A percentile compares a stretch with the other conserved stretches of the same genome.
Conservation (phyloP, 148 eudicot species). For the Heliamphora exappendiculata region DNA sequence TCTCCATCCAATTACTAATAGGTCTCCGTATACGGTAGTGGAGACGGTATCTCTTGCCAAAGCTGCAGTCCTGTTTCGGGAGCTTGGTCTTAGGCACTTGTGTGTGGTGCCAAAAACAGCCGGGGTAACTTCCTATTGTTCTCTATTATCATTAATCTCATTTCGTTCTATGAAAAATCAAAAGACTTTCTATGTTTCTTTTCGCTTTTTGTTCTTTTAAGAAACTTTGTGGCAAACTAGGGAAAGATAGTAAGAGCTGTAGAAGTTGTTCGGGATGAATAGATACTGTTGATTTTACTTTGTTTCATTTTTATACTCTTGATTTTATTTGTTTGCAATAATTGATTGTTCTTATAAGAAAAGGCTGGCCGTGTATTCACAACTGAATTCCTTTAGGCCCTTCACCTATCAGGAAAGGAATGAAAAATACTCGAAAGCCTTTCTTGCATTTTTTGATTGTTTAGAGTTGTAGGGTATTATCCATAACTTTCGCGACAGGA, state of each 20-base stretch:
- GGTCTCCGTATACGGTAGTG: constrained; percentile 68
- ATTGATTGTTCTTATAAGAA: neutral
- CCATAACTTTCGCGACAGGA: too few species aligned
- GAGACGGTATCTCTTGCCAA: constrained; percentile 82
- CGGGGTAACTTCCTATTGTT: constrained; percentile 33
- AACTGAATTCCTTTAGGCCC: neutral
- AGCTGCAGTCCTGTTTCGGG: constrained; percentile 58
- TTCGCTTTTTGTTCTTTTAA: neutral
- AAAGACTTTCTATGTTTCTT: neutral
- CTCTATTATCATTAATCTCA: neutral
- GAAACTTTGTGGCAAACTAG: neutral
- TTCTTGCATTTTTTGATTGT: too few species aligned
- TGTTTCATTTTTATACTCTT: neutral
- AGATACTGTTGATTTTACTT: neutral
- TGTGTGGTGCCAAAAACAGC: constrained; percentile 72
- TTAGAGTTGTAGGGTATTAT: too few species aligned
- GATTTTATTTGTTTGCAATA: neutral
- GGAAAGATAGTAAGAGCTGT: neutral
- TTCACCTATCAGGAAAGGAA: too few species aligned
- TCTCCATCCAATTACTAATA: constrained; percentile 70
- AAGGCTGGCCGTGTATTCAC: neutral
- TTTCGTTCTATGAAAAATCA: neutral
- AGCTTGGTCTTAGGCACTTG: constrained; percentile 70
- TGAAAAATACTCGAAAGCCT: too few species aligned
- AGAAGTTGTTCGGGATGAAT: neutral